Evolutionary conservation across 176 grass and related monocot species (phyloP).

Genomic region (Triticum aestivum): DNA sequence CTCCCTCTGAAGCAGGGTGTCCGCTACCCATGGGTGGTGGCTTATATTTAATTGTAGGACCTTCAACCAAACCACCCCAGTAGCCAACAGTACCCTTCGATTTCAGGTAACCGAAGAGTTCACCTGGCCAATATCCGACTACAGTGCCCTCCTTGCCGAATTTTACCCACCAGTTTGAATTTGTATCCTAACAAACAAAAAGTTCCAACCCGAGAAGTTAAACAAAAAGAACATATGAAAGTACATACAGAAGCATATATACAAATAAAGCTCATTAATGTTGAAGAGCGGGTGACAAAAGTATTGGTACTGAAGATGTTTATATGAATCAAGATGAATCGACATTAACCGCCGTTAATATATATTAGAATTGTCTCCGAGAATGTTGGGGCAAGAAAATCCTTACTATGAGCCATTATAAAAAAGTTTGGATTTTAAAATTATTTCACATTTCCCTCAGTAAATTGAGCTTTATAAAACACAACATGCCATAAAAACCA

Average conservation of each 20-base stretch:
- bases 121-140: slow-evolving; percentile 6
- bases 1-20: neutral
- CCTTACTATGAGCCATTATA: neutral
- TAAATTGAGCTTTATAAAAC: no score
- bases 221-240: neutral
- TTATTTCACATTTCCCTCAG: no score
- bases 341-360: neutral
- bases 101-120: neutral
- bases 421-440: neutral
- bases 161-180: slow-evolving; percentile 10
- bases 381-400: neutral
- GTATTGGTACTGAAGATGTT: neutral
- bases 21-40: slow-evolving; percentile 19
- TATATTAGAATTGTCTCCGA: neutral
- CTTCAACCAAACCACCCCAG: slow-evolving; percentile 12
- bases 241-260: neutral
- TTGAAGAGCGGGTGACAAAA: neutral
- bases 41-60: neutral
- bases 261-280: neutral
- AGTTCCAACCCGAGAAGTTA: neutral
- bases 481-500: no score
- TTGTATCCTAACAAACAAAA: neutral
- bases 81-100: neutral
- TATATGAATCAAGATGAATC: neutral
- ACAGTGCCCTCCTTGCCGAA: neutral